Evolutionary conservation across 345 rosid species (phyloP).

Genomic region (Durio zibethinus): DNA sequence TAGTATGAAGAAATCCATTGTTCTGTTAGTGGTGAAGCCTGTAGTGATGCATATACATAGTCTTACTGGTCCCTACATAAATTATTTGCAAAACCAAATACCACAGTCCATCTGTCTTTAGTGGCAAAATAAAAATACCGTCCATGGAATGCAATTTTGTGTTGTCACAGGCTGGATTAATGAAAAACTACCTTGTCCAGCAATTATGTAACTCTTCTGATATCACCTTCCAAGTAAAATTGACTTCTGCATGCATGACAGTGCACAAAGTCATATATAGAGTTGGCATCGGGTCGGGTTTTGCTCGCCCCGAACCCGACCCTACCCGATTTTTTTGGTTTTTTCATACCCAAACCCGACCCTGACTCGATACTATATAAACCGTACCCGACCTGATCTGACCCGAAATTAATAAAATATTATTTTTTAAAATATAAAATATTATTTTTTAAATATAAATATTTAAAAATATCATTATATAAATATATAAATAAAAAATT

Average conservation of each 20-base stretch:
- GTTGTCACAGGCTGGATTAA: neutral
- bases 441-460: too few species aligned
- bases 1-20: neutral
- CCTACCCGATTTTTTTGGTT: too few species aligned
- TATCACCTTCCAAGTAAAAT: neutral
- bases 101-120: neutral
- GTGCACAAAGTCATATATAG: neutral
- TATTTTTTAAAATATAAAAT: too few species aligned
- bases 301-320: too few species aligned
- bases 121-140: neutral
- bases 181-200: neutral
- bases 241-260: neutral
- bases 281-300: too few species aligned
- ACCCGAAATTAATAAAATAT: too few species aligned
- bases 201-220: neutral
- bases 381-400: too few species aligned
- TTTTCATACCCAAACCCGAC: too few species aligned
- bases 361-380: too few species aligned
- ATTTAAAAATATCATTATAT: too few species aligned
- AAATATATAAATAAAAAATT: too few species aligned
- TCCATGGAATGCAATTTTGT: neutral
- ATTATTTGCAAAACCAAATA: neutral
- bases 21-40: neutral
- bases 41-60: neutral
- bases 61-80: neutral